A percentile compares a stretch with the other conserved stretches of the same genome.
Conservation (phyloP, 805 yeast genomes). For the Kregervanrija fluxuum region DNA sequence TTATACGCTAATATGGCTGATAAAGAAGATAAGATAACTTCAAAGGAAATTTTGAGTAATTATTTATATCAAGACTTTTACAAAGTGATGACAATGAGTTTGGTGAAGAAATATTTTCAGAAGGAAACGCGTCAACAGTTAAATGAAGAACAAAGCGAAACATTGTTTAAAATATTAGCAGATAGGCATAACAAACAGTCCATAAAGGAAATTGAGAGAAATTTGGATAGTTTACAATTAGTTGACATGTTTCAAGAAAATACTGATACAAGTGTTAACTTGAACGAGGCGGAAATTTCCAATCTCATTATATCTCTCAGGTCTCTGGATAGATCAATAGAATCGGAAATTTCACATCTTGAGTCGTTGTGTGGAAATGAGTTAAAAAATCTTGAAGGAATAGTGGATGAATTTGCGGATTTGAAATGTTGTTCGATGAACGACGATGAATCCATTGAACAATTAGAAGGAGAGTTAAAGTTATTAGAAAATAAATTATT, state of each 20-base stretch:
- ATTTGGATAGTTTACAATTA: constrained; percentile 10
- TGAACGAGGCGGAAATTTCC: constrained; percentile 14
- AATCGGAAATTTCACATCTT: constrained; percentile 15
- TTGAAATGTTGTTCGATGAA: constrained; percentile 21
- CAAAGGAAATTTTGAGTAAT: constrained; percentile 17
- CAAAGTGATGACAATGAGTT: constrained; percentile 8
- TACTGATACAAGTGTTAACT: constrained; percentile 1
- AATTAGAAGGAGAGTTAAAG: constrained; percentile 12
- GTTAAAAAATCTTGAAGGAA: constrained; percentile 16
- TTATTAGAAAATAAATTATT: constrained; percentile 13
- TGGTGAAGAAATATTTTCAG: constrained; percentile 9
- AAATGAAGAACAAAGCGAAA: constrained; percentile 2
- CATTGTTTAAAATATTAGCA: constrained; percentile 13
- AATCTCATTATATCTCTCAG: constrained; percentile 19
- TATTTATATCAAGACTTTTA: constrained; percentile 19
- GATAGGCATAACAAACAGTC: constrained; percentile 10
- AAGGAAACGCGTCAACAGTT: constrained; percentile 6
- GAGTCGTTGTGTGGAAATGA: constrained; percentile 10
- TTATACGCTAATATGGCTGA: no score
- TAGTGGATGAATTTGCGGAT: constrained; percentile 26
- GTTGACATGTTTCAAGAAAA: constrained; percentile 4
- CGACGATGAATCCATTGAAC: constrained; percentile 13
- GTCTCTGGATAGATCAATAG: constrained; percentile 23
- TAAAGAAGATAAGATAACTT: constrained; percentile 11
- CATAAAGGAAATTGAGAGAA: constrained; percentile 8